Conservation (phyloP, 208 protist species). For the Sergeia podlipaevii region DNA sequence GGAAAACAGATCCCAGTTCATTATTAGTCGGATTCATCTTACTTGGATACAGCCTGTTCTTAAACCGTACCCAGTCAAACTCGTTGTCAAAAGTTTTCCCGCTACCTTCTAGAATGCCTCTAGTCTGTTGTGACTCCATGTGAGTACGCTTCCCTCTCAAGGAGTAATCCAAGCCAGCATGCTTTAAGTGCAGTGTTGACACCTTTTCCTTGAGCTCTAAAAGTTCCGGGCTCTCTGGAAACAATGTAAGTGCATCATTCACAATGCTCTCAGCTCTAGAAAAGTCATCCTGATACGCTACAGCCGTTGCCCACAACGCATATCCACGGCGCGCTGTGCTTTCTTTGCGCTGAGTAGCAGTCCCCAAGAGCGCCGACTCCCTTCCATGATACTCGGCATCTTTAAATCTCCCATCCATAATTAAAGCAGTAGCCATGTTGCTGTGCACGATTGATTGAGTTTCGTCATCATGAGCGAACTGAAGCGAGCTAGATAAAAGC, state of each 20-base stretch:
- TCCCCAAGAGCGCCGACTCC: conserved; percentile 59
- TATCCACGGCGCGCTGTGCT: conserved; percentile 34
- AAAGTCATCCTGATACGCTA: conserved; percentile 83
- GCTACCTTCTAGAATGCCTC: conserved; percentile 43
- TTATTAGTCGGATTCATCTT: conserved; percentile 82
- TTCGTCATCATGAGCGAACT: conserved; percentile 72
- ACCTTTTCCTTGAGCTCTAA: conserved; percentile 15
- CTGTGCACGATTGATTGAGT: conserved; percentile 45
- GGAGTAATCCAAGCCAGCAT: conserved; percentile 13
- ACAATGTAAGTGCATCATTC: conserved; percentile 53
- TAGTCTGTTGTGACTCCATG: conserved; percentile 47
- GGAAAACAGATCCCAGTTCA: conserved; percentile 85
- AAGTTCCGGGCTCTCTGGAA: conserved; percentile 30
- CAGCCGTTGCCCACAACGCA: conserved; percentile 61
- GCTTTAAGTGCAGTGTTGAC: conserved; percentile 17
- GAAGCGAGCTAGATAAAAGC: conserved; percentile 37
- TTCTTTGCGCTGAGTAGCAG: conserved; percentile 11
- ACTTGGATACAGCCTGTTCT: conserved; percentile 74
- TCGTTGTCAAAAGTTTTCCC: conserved; percentile 81
- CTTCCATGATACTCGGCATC: conserved; percentile 76
- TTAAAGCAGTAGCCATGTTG: conserved; percentile 50
- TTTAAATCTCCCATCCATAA: conserved; percentile 62
- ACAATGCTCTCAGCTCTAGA: conserved; percentile 52
- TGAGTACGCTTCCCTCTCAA: conserved; percentile 17
- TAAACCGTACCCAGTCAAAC: conserved; percentile 80